A percentile compares a stretch with the other conserved stretches of the same genome.
Evolutionary conservation across 768 basidiomycete species (phyloP).

Genomic region (Dictyophora rubrovolvata): DNA sequence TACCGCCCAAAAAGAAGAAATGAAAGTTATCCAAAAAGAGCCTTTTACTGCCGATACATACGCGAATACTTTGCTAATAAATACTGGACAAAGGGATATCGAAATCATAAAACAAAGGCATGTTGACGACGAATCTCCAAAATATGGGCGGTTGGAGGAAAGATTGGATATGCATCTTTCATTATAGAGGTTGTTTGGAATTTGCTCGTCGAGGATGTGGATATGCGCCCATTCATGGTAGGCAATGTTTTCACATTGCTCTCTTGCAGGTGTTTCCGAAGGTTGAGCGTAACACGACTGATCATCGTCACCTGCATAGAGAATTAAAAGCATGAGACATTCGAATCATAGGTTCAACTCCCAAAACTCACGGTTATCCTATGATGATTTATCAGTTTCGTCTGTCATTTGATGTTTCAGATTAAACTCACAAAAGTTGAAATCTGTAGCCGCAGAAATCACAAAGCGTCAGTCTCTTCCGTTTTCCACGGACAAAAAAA

Average conservation of each 20-base stretch:
- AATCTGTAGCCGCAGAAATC: conserved; percentile 13
- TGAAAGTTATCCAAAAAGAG: no score
- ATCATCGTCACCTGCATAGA: conserved; percentile 48
- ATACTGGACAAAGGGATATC: no score
- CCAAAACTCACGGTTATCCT: background rate
- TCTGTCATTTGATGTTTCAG: background rate
- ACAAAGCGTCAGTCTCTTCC: background rate
- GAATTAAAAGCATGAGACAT: background rate
- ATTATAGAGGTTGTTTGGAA: background rate
- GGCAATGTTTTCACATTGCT: background rate
- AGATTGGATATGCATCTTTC: background rate
- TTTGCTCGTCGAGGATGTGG: background rate
- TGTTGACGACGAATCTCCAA: background rate
- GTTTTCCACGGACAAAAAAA: no score
- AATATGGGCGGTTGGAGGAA: background rate
- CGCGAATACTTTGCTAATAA: no score
- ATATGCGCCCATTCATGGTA: background rate
- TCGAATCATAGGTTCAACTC: background rate
- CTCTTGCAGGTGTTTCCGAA: conserved; percentile 16
- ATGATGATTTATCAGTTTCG: background rate
- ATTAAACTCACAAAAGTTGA: conserved; percentile 30
- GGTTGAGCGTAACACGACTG: conserved; percentile 55
- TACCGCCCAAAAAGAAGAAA: no score
- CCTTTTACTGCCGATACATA: no score
- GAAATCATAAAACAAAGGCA: background rate